Conservation (phyloP, 805 yeast species). For the Saturnispora quitensis region DNA sequence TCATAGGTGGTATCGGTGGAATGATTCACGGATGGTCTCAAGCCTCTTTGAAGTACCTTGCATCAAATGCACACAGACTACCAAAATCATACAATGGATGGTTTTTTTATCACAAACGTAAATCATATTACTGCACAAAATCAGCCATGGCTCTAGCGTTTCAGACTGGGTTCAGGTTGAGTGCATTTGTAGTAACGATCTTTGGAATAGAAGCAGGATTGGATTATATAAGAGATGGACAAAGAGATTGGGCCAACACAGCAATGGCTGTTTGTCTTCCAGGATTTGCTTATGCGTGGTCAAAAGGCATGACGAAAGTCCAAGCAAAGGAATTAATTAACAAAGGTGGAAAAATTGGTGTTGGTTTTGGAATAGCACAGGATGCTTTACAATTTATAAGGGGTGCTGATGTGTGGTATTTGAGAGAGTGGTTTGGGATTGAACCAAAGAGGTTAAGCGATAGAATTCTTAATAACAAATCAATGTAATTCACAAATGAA, state of each 20-base stretch:
- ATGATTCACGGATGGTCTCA: conserved; percentile 47
- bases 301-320: conserved; percentile 32
- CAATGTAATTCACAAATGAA: not conserved
- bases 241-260: conserved; percentile 52
- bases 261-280: conserved; percentile 44
- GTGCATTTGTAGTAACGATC: conserved; percentile 37
- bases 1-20: conserved; percentile 45
- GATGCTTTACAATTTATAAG: conserved; percentile 49
- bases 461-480: conserved; percentile 11
- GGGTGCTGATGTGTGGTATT: conserved; percentile 63
- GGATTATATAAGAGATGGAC: conserved; percentile 41
- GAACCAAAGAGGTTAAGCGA: conserved; percentile 20
- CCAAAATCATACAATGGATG: conserved; percentile 76
- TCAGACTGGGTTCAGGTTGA: conserved; percentile 33
- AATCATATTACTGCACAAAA: conserved; percentile 62
- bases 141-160: conserved; percentile 44
- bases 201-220: conserved; percentile 55
- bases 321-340: conserved; percentile 36
- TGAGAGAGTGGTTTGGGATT: conserved; percentile 27
- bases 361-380: conserved; percentile 54
- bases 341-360: conserved; percentile 52
- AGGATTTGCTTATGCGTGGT: conserved; percentile 44
- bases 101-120: conserved; percentile 81
- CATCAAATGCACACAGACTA: conserved; percentile 74
- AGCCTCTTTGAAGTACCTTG: conserved; percentile 53